Percentiles rank a stretch among this genome's conserved stretches.
Conservation (phyloP, 1,139 yeast genomes). For the Debaryomyces robertsiae region DNA sequence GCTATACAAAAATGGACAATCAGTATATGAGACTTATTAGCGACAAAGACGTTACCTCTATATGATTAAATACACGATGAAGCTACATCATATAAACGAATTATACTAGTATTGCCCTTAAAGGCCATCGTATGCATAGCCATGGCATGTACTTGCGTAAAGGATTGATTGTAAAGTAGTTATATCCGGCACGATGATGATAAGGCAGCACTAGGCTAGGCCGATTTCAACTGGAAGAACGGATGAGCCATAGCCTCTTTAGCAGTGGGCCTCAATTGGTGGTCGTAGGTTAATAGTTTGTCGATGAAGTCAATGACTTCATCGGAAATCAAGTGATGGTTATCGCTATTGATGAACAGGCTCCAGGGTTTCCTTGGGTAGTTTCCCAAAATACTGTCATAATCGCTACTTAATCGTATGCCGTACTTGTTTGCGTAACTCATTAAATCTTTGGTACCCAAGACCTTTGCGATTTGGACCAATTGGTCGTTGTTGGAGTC, state of each 20-base stretch:
- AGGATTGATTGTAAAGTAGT: too few relatives aligned
- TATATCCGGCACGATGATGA: too few relatives aligned
- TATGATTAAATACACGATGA: too few relatives aligned
- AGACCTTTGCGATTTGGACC: conserved; percentile 74
- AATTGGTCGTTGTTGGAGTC: conserved; percentile 78
- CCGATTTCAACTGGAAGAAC: conserved; percentile 40
- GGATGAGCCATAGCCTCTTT: conserved; percentile 71
- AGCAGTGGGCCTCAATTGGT: conserved; percentile 74
- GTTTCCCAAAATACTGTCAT: conserved; percentile 66
- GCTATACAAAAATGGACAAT: too few relatives aligned
- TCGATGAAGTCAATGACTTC: conserved; percentile 69
- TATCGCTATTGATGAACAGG: conserved; percentile 54
- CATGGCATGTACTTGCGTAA: too few relatives aligned
- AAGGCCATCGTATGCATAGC: too few relatives aligned
- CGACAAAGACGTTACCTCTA: too few relatives aligned
- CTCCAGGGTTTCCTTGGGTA: conserved; percentile 71
- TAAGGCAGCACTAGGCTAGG: too few relatives aligned
- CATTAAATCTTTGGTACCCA: conserved; percentile 71
- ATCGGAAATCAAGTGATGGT: conserved; percentile 58
- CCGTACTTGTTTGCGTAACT: conserved; percentile 63
- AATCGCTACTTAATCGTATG: conserved; percentile 61
- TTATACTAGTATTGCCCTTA: too few relatives aligned
- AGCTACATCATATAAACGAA: too few relatives aligned
- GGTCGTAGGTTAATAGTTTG: conserved; percentile 67
- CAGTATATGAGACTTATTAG: too few relatives aligned